Base-by-base conservation (phyloP, 1,284 basidiomycete genomes). In the Pseudozyma pruni region DNA sequence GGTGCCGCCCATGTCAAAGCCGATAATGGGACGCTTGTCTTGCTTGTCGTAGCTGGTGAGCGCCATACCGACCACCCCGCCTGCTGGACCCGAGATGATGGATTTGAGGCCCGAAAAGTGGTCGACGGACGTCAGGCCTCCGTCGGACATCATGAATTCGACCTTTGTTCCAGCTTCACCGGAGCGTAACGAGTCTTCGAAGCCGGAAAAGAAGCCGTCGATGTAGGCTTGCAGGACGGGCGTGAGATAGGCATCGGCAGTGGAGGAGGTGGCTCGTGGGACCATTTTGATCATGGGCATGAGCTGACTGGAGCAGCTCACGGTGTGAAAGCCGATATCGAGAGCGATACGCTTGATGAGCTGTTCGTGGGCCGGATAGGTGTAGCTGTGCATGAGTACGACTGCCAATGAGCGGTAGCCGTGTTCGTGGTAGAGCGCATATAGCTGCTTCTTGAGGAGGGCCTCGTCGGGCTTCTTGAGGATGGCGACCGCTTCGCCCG, bases 231-330 rank as follows among this genome's bases (percentile, higher is more conserved):
- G 85, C 32, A 97, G 84, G 43, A 96, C 91, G 1, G 94, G 95
- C 0, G 94, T 97, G 27, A 98, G 88, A 82, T 98, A 98, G 2
- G 95, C 96, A 76, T 98, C 95, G 0, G 94, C 95, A 0, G 93
- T 96, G 0, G 92, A 90, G 0, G 92, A 94, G 4, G 91, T 89
- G 0, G 93, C 95, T 6, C 95, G 90, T 0, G 93, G 90, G 4
- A 97, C 92, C 87, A 96, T 91, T 57, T 81, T 81, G 78, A 96
- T 94, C 92, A 95, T 94, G 2, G 95, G 91, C 52, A 94, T 88
- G 8, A 97, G 87, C 68, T 90, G 88, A 2, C 91, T 90, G 0
- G 93, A 95, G 71, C 93, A 88, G 6, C 93, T 95, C 71, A 98
- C 88, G 56, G 96, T 92, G 3, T 85, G 85, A 83, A 97, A 98